Base-by-base conservation (phyloP, 345 rosid species). In the Tarenaya hassleriana region DNA sequence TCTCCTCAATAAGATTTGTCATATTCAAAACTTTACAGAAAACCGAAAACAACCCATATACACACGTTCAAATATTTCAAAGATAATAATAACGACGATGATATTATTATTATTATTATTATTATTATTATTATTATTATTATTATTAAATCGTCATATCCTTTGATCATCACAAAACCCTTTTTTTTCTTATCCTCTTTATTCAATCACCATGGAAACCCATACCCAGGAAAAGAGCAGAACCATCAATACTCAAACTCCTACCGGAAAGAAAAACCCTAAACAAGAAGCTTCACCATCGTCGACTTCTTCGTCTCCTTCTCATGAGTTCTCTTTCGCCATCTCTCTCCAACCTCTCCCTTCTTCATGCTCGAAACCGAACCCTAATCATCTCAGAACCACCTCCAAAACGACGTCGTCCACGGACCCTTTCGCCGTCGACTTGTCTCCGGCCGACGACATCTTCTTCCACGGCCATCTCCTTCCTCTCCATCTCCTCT, bases 391-490 rank as follows among this genome's bases (percentile, higher is more conserved):
- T 29, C 61, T 62, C 1, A 59, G 50, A 58, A 8, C 15, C 9
- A 19, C 65, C 7, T n/a, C 52, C 32, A 60, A 53, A 38, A 69
- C 81, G 31, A 43, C 76, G 5, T 16, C 77, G 20, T 34, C 63
- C 17, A 62, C 74, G 32, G 73, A 67, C 56, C 70, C 86, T 13
- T 68, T 74, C 43, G 85, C 88, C 6, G 75, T 87, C n/a, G 98
- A 91, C 69, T 73, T 91, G 37, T 73, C 96, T 8, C 98, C 97
- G 0, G 97, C 97, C 0, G 96, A 90, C 69, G 97, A 90, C 41
- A 90, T 90, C 69, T 90, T 90, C 92, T 90, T 90, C 69, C 96
- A 87, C 52, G 98, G 98, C 33, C 96, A 91, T 58, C 78, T 91
- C 62, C 94, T 91, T n/a, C 95, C 98, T 55, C 98, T 84, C 33